A percentile compares a stretch with the other conserved stretches of the same genome.
Conservation (phyloP, 805 yeast species). For the Yamadazyma ubonensis region DNA sequence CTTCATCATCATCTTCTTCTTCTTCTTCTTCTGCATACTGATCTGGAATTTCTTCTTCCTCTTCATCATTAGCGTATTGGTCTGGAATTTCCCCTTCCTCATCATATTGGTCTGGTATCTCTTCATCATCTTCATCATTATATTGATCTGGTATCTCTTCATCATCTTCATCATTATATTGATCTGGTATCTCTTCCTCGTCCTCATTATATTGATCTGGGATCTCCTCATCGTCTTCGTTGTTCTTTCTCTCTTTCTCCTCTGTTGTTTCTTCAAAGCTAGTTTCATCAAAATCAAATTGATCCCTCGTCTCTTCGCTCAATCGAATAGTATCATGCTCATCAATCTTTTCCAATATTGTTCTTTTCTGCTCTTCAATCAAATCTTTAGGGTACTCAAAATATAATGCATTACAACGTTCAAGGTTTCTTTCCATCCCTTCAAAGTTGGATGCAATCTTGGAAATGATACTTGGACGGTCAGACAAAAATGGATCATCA, state of each 20-base stretch:
- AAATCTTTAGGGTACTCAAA: slow-evolving; percentile 27
- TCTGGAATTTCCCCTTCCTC: slow-evolving; percentile 12
- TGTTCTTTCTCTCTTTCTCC: too few relatives aligned
- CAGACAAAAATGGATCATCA: slow-evolving; percentile 1
- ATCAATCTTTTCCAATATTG: slow-evolving; percentile 8
- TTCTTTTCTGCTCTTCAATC: slow-evolving; percentile 15
- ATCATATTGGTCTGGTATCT: slow-evolving; percentile 1
- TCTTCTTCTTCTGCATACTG: slow-evolving; percentile 1
- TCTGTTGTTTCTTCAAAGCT: not conserved
- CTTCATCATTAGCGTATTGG: slow-evolving; percentile 3
- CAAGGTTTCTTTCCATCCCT: slow-evolving; percentile 17
- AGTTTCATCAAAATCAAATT: slow-evolving; percentile 3
- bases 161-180: slow-evolving; percentile 3
- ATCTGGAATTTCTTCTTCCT: slow-evolving; percentile 6
- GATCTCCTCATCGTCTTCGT: slow-evolving; percentile 3
- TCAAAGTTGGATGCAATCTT: slow-evolving; percentile 14
- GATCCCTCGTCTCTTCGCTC: not conserved
- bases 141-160: slow-evolving; percentile 3
- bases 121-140: slow-evolving; percentile 6
- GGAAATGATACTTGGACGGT: slow-evolving; percentile 10
- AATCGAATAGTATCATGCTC: slow-evolving; percentile 4
- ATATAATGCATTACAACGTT: slow-evolving; percentile 22
- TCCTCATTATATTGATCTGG: not conserved
- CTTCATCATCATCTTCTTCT: not conserved
- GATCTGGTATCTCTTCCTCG: slow-evolving; percentile 6